Percentiles rank a stretch among this genome's conserved stretches.
These are phyloP conservation scores for Taxillus chinensis DNA, from an alignment of 164 flowering plant genomes.

Conservation along the genomic window DNA sequence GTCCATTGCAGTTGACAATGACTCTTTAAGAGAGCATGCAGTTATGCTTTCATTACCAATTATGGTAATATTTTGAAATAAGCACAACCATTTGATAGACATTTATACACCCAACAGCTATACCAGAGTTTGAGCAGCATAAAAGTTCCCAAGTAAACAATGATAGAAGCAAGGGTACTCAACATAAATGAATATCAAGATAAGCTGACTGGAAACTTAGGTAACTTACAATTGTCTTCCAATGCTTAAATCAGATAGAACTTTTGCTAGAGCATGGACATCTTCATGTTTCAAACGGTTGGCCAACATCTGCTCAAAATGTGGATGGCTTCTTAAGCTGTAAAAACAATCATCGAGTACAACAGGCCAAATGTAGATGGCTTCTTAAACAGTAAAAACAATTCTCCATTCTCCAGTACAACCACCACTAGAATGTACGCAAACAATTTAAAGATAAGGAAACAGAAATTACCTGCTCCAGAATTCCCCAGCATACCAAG, in stretches of 20 bases:
- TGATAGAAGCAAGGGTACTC: too few relatives aligned
- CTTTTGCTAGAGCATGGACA: conserved; percentile 44
- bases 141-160: too few relatives aligned
- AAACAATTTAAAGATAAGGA: neutral
- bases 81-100: too few relatives aligned
- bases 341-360: conserved; percentile 8
- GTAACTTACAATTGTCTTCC: conserved; percentile 88
- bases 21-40: too few relatives aligned
- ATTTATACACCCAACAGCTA: too few relatives aligned
- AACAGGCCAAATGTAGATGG: neutral
- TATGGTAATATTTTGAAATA: too few relatives aligned
- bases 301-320: conserved; percentile 39
- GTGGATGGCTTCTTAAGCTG: conserved; percentile 83
- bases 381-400: neutral
- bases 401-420: neutral
- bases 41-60: too few relatives aligned
- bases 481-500: conserved; percentile 65
- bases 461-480: conserved; percentile 62
- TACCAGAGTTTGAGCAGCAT: too few relatives aligned
- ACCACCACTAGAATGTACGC: neutral
- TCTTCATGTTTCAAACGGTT: conserved; percentile 57
- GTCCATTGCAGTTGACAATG: too few relatives aligned
- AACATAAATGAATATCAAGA: too few relatives aligned
- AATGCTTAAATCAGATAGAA: conserved; percentile 56
- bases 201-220: too few relatives aligned